Percentiles rank a stretch among this genome's conserved stretches.
phyloP scores from a whole-genome alignment of 2,329 filamentous ascomycete species.

The Dryadomyces sulphureus region DNA sequence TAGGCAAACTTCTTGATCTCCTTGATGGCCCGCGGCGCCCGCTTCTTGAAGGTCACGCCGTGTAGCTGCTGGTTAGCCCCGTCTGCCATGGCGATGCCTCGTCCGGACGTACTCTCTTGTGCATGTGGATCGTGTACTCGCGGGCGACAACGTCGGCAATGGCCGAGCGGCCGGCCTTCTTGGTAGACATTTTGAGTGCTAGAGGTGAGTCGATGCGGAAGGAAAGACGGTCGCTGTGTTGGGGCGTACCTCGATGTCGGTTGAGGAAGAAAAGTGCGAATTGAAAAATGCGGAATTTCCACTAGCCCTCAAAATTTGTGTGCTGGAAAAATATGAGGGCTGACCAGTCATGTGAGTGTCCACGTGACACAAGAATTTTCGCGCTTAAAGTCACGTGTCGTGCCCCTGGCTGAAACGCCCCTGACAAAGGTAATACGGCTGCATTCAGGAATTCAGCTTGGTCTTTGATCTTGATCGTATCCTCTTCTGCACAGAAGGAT shows the following conservation, averaged over 20 bases:
- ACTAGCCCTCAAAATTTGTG: constrained; percentile 9
- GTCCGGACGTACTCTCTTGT: constrained; percentile 82
- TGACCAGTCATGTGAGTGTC: constrained; percentile 6
- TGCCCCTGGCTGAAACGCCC: no score
- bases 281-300: constrained; percentile 8
- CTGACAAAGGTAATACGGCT: no score
- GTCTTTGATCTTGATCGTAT: no score
- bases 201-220: background rate
- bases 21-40: constrained; percentile 96
- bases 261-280: constrained; percentile 2
- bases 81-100: background rate
- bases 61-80: constrained; percentile 54
- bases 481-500: no score
- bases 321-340: constrained; percentile 6
- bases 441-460: no score
- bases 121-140: constrained; percentile 99
- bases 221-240: no score
- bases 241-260: constrained; percentile 9
- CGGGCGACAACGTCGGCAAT: constrained; percentile 97
- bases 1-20: constrained; percentile 93
- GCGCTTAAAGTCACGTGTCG: no score
- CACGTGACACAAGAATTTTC: no score
- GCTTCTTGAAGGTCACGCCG: constrained; percentile 98
- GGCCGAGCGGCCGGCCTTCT: constrained; percentile 68
- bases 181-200: constrained; percentile 46